Conservation (phyloP, 108 stramenopile genomes). For the Fragilaria radians region DNA sequence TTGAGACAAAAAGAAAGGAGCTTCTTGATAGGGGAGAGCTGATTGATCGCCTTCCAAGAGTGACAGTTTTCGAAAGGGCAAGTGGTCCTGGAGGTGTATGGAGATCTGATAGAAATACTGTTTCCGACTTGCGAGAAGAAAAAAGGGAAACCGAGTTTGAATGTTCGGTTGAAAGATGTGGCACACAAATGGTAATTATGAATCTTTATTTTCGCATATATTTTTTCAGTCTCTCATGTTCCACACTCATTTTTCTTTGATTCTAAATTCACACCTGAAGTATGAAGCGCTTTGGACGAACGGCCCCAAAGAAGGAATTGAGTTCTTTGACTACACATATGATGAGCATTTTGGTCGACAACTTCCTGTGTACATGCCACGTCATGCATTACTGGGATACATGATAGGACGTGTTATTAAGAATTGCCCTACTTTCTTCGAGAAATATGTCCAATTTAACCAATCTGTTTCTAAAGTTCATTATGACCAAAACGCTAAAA, state of each 20-base stretch:
- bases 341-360: constrained; percentile 46
- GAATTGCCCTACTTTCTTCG: constrained; percentile 37
- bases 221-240: no score
- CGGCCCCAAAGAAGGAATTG: constrained; percentile 33
- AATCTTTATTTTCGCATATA: no score
- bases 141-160: not conserved
- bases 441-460: constrained; percentile 38
- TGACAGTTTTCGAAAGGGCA: constrained; percentile 23
- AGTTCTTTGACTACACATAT: constrained; percentile 59
- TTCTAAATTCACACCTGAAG: no score
- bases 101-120: constrained; percentile 5
- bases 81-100: constrained; percentile 13
- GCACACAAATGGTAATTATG: constrained; percentile 3
- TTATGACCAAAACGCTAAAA: constrained; percentile 10
- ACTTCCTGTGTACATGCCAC: constrained; percentile 39
- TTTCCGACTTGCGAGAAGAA: not conserved
- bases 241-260: no score
- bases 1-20: constrained; percentile 18
- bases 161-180: not conserved
- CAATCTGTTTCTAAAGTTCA: constrained; percentile 28
- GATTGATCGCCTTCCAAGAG: constrained; percentile 9
- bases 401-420: constrained; percentile 33
- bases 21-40: constrained; percentile 2
- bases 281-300: constrained; percentile 56
- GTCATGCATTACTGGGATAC: constrained; percentile 38